Percentiles rank a stretch among this genome's conserved stretches.
Conservation (phyloP, 345 rosid species). For the Sonneratia caseolaris region DNA sequence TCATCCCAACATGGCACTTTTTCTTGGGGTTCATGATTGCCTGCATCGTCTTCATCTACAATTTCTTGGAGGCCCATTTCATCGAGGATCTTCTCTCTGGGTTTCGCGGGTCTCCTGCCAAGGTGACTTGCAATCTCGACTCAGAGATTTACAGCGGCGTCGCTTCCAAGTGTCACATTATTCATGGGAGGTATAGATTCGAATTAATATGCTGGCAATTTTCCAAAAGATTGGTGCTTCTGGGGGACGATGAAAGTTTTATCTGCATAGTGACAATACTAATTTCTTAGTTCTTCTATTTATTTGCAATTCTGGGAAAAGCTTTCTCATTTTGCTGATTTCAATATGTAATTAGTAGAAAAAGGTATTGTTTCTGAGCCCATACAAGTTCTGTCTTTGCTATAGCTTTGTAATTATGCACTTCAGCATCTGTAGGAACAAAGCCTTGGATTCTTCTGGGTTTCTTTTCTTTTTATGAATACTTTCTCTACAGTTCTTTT, state of each 20-base stretch:
- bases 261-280: neutral
- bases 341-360: neutral
- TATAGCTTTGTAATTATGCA: neutral
- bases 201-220: neutral
- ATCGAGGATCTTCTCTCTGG: conserved; percentile 38
- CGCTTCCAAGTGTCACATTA: conserved; percentile 54
- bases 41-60: conserved; percentile 37
- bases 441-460: neutral
- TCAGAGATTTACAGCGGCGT: conserved; percentile 46
- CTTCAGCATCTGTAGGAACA: neutral
- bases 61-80: conserved; percentile 63
- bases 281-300: neutral
- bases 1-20: conserved; percentile 50
- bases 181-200: conserved; percentile 50
- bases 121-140: conserved; percentile 31
- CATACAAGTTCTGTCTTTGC: neutral
- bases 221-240: neutral
- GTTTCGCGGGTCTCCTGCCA: conserved; percentile 32
- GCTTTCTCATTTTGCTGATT: neutral
- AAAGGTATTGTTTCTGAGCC: neutral
- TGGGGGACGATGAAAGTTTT: too few species aligned
- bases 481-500: neutral
- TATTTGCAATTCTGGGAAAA: neutral
- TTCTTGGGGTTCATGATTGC: conserved; percentile 18
- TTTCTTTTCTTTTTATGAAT: neutral